Evolutionary conservation across 164 flowering plant species (phyloP).

Genomic region (Stephania cephalantha): DNA sequence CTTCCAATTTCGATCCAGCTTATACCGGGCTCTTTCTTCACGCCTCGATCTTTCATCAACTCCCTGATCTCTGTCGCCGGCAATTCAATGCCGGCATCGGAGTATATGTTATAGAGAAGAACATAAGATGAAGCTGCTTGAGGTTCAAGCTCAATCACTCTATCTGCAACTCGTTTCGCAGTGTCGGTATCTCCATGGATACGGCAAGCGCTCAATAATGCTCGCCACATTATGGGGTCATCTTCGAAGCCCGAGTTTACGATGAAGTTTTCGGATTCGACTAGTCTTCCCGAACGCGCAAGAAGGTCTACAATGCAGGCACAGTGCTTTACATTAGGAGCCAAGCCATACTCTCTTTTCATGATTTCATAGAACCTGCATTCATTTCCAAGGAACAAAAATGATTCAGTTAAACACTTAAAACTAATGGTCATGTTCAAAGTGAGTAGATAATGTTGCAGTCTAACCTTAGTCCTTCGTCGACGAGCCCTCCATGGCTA

Average conservation of each 20-base stretch:
- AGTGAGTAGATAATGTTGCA: not conserved
- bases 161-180: constrained; percentile 39
- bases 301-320: constrained; percentile 56
- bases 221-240: constrained; percentile 53
- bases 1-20: constrained; percentile 53
- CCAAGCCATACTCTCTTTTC: constrained; percentile 32
- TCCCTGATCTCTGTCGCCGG: constrained; percentile 36
- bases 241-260: constrained; percentile 31
- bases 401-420: not conserved
- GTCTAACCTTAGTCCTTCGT: constrained; percentile 43
- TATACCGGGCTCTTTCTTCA: constrained; percentile 60
- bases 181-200: constrained; percentile 29
- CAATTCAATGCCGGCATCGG: constrained; percentile 29
- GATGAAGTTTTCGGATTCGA: constrained; percentile 48
- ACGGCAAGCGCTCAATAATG: constrained; percentile 52
- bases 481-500: constrained; percentile 60
- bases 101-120: constrained; percentile 49
- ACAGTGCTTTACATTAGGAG: constrained; percentile 41
- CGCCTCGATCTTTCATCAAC: constrained; percentile 38
- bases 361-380: constrained; percentile 40
- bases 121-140: constrained; percentile 51
- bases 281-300: constrained; percentile 55
- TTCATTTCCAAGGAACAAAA: not conserved
- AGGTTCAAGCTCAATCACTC: constrained; percentile 57
- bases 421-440: not conserved